Evolutionary conservation across 768 basidiomycete genomes (phyloP).

Genomic region (Coprinopsis cinerea): DNA sequence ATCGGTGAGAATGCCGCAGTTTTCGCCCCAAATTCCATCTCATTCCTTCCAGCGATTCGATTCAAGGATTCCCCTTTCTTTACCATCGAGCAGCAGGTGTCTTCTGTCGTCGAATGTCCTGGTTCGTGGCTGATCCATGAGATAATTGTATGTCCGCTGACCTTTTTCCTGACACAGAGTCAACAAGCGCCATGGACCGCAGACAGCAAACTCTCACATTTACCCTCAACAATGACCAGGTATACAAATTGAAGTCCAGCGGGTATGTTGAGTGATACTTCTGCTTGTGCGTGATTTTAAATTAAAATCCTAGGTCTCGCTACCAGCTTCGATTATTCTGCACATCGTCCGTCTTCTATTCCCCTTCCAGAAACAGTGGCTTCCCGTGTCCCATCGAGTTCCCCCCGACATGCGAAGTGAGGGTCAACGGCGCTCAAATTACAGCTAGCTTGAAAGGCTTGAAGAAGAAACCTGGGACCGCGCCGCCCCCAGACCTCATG

Average conservation of each 20-base stretch:
- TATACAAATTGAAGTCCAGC: slow-evolving; percentile 49
- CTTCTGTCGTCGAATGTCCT: slow-evolving; percentile 67
- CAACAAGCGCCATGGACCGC: slow-evolving; percentile 72
- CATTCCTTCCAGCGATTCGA: slow-evolving; percentile 45
- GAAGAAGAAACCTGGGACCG: slow-evolving; percentile 93
- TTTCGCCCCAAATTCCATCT: slow-evolving; percentile 12
- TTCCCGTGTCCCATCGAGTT: slow-evolving; percentile 79
- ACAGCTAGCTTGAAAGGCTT: slow-evolving; percentile 80
- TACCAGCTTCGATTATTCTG: slow-evolving; percentile 85
- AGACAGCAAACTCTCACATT: slow-evolving; percentile 58
- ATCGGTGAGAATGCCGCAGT: slow-evolving; percentile 27
- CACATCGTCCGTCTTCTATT: slow-evolving; percentile 76
- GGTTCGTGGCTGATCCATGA: slow-evolving; percentile 51
- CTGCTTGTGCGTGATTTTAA: background rate
- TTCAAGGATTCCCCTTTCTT: slow-evolving; percentile 84
- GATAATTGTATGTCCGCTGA: slow-evolving; percentile 6
- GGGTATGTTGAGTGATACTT: slow-evolving; percentile 37
- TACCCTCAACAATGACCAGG: slow-evolving; percentile 59
- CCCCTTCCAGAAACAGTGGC: slow-evolving; percentile 31
- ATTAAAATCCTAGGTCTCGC: slow-evolving; percentile 39
- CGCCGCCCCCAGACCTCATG: slow-evolving; percentile 75
- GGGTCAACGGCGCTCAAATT: slow-evolving; percentile 67
- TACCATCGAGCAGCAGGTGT: slow-evolving; percentile 58
- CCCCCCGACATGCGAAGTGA: slow-evolving; percentile 86
- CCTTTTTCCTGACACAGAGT: slow-evolving; percentile 42